Conservation (phyloP, 2,329 filamentous ascomycete genomes). For the Pseudocercospora crystallina region DNA sequence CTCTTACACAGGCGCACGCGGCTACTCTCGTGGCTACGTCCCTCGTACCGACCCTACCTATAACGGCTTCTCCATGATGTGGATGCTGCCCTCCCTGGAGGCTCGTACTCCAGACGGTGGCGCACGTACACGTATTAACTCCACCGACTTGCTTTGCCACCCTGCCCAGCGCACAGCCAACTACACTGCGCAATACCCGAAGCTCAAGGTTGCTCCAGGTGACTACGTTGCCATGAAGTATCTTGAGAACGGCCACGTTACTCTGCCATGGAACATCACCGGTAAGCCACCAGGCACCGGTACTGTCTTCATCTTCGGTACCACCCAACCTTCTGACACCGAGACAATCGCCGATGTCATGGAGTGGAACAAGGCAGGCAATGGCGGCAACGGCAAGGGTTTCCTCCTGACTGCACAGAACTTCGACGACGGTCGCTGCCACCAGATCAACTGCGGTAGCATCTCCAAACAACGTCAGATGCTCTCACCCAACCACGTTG, state of each 20-base stretch:
- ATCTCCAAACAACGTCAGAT: slow-evolving; percentile 62
- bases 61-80: slow-evolving; percentile 59
- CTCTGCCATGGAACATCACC: slow-evolving; percentile 39
- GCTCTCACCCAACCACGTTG: slow-evolving; percentile 55
- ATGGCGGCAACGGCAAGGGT: slow-evolving; percentile 76
- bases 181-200: slow-evolving; percentile 55
- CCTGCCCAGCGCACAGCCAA: slow-evolving; percentile 60
- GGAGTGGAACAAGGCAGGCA: slow-evolving; percentile 77
- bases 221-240: slow-evolving; percentile 51
- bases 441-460: slow-evolving; percentile 65
- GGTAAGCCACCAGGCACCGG: slow-evolving; percentile 47
- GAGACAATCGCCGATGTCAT: slow-evolving; percentile 67
- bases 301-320: slow-evolving; percentile 51
- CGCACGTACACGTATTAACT: slow-evolving; percentile 50
- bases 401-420: slow-evolving; percentile 72
- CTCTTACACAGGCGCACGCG: slow-evolving; percentile 66
- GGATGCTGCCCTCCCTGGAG: slow-evolving; percentile 58
- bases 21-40: slow-evolving; percentile 73
- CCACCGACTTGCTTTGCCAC: slow-evolving; percentile 62
- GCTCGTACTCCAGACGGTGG: slow-evolving; percentile 30
- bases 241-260: slow-evolving; percentile 53
- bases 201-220: slow-evolving; percentile 58
- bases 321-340: slow-evolving; percentile 47
- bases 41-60: slow-evolving; percentile 58
- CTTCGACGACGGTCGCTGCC: slow-evolving; percentile 90